Evolutionary conservation across 345 rosid genomes (phyloP), one percentile per base, ranked within the genome.

Genomic region (Sonneratia caseolaris): DNA sequence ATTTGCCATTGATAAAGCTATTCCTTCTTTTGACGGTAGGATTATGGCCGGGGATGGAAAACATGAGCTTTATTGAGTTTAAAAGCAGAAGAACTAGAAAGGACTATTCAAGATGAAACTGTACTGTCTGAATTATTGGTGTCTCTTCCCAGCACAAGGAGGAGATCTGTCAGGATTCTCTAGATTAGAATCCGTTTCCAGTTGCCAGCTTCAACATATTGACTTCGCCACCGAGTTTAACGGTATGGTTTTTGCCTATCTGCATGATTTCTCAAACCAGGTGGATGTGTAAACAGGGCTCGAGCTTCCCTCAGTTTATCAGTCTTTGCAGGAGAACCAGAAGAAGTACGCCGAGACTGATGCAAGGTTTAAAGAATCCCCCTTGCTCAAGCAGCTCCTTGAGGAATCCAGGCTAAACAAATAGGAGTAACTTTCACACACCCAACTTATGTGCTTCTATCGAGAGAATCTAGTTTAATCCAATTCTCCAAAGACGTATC

Each of bases 141-240:
- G 24, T 21, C 2, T 19, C 37, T 35, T 69, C 74, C 36, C 90
- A 89, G 98, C 92, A 61, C 66, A 82, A 78, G 97, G 96, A 18
- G 98, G 98, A 13, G 2, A 91, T 56, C 69, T 93, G 81, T 93
- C 96, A 0, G 98, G 98, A 76, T 79, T 79, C 19, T 35, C 97
- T 7, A 97, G 98, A 42, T 78, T 93, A 69, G 98, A 91, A 83
- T 93, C 98, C 66, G 75, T 89, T 24, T 96, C 97, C 3, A 91
- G 94, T 43, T 97, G 97, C 5, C 71, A 88, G 69, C 75, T 93
- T 74, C 98, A 97, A 40, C 75, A 87, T 64, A 76, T 93, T 21
- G 98, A 93, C 3, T 91, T 91, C 68, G 91, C 91, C 64, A 82
- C 78, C 21, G 82, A 85, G 35, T 80, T 93, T 76, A 93, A 91